phyloP scores from a whole-genome alignment of 306 rosid genomes.

The Potentilla sterilis region DNA sequence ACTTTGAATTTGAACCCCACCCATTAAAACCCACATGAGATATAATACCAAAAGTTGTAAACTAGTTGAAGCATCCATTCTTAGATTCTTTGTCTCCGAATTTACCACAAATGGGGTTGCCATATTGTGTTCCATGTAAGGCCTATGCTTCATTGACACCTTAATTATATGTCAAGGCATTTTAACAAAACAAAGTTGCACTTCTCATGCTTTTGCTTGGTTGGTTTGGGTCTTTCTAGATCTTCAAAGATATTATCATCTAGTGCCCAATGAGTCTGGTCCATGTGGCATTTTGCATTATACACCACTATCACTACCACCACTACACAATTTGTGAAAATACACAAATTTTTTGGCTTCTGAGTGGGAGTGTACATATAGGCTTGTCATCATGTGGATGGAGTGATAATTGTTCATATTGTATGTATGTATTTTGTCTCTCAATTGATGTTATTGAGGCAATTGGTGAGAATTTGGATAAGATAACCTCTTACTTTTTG shows the following conservation, averaged over 20 bases:
- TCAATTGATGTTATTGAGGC: too few species aligned
- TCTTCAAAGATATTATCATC: constrained; percentile 43
- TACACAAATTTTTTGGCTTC: too few species aligned
- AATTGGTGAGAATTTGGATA: too few species aligned
- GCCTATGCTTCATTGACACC: constrained; percentile 1
- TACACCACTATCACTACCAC: too few species aligned
- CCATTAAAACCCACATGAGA: constrained; percentile 9
- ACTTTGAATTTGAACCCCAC: constrained; percentile 22
- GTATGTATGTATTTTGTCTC: too few species aligned
- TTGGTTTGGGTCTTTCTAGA: constrained; percentile 33
- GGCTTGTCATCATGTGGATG: too few species aligned
- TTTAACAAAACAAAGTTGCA: constrained; percentile 1
- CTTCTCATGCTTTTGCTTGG: constrained; percentile 21
- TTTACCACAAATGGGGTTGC: not conserved
- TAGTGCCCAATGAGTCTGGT: constrained; percentile 17
- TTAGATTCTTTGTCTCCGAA: not conserved
- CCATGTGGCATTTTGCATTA: constrained; percentile 29
- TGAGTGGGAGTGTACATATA: too few species aligned
- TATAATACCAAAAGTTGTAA: not conserved
- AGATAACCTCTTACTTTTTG: too few species aligned
- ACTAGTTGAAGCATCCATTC: constrained; percentile 9
- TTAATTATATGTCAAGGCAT: not conserved
- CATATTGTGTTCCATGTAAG: not conserved
- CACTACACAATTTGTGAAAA: too few species aligned
- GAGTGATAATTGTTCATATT: too few species aligned